A percentile compares a stretch with the other conserved stretches of the same genome.
These are phyloP conservation scores for Gracilaria caudata DNA, from an alignment of 23 red algal genomes.

Conservation along the genomic window DNA sequence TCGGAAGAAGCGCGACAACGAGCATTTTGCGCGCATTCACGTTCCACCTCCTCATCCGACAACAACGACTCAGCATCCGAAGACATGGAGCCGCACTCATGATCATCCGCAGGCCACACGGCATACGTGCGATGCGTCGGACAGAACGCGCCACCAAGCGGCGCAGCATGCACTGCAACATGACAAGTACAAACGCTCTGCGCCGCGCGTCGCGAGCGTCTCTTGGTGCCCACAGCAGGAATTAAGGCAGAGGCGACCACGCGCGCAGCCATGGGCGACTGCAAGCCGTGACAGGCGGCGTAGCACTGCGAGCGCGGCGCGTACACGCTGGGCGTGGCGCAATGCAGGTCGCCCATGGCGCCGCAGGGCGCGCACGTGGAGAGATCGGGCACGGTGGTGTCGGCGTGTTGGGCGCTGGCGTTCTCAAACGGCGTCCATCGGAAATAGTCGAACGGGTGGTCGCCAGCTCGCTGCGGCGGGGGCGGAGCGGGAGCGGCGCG, in stretches of 20 bases:
- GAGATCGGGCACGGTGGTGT: neutral
- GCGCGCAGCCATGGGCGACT: constrained; percentile 1
- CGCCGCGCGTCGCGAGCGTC: neutral
- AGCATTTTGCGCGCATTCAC: neutral
- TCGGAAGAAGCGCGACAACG: neutral
- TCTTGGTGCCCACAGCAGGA: neutral
- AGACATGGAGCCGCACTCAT: neutral
- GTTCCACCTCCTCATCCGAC: constrained; percentile 1
- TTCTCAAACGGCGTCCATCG: neutral
- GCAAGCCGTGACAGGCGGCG: constrained; percentile 20
- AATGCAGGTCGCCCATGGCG: constrained; percentile 17
- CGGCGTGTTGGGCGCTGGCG: neutral
- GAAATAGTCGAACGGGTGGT: constrained; percentile 33
- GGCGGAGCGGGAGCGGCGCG: constrained; percentile 14
- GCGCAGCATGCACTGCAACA: neutral
- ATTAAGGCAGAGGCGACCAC: neutral
- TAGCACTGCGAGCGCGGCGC: constrained; percentile 34
- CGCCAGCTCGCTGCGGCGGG: neutral
- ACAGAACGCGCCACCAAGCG: neutral
- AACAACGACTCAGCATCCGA: neutral
- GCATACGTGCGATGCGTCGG: neutral
- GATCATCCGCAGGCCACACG: neutral
- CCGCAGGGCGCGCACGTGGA: constrained; percentile 29
- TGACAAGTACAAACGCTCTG: neutral
- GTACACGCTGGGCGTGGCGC: constrained; percentile 5